Evolutionary conservation across 75 land plant species (phyloP), one percentile per base, ranked within the genome.

Genomic region (Pinus albicaulis): DNA sequence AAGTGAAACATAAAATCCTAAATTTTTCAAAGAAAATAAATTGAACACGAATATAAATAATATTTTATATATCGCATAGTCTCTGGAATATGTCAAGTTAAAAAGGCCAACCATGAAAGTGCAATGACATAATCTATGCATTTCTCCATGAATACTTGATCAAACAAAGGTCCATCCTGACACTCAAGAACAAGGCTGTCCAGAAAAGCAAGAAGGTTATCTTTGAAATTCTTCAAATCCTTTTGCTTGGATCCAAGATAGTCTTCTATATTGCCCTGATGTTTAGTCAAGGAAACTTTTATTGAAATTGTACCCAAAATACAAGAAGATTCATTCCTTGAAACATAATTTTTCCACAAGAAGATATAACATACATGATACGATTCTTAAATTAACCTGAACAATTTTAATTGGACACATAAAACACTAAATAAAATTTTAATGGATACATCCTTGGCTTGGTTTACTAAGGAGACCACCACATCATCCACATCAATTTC

Each of bases 61-160:
- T 3, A 75, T 23, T 13, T 65, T n/a, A 3, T 19, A 2, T 16
- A 38, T 44, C 17, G 52, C 44, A 3, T 4, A 66, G 13, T 34
- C 36, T 15, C 17, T 15, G 8, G 34, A 31, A 59, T 55, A 55
- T 55, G 16, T 10, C 28, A 7, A 22, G 23, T 26, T 28, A 60
- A 70, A 25, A 36, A 59, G 55, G 81, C 86, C 56, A 76, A 94
- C 99, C 99, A 96, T 76, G 99, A 94, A 57, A 96, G 75, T 0
- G 99, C 99, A 79, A 94, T 92, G 52, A 94, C 84, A 81, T 89
- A 94, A 77, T 94, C 94, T 82, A 91, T 86, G 93, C 93, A 89
- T 77, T 89, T 96, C 44, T 96, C 98, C 84, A 96, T 83, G 44
- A 96, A 72, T 56, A 81, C 52, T 59, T 86, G 79, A 76, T 96